Conservation (phyloP, 495 filamentous ascomycete genomes). For the Penicillium atrosanguineum region DNA sequence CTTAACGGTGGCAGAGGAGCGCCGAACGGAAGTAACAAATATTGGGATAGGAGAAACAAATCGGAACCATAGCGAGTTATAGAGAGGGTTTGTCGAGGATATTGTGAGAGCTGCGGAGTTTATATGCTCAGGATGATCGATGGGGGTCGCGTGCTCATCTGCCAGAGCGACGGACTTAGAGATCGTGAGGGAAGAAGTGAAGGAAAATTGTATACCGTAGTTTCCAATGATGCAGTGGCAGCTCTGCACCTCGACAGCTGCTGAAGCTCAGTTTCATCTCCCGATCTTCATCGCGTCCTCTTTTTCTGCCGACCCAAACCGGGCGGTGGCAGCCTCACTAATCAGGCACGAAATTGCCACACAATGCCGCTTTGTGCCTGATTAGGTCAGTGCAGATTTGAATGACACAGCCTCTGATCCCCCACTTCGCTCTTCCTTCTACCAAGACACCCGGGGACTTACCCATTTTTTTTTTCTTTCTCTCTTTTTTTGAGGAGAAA, state of each 20-base stretch:
- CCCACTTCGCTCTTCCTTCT: slow-evolving; percentile 20
- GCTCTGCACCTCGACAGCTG: neutral
- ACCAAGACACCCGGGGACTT: slow-evolving; percentile 15
- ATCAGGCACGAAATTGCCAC: slow-evolving; percentile 6
- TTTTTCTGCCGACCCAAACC: slow-evolving; percentile 12
- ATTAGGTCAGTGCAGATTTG: slow-evolving; percentile 32
- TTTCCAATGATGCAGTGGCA: neutral
- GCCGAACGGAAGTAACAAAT: neutral
- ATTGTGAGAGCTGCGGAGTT: neutral
- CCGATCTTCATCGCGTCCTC: neutral
- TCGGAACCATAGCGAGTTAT: slow-evolving; percentile 17
- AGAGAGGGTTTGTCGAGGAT: neutral
- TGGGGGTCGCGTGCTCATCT: slow-evolving; percentile 2
- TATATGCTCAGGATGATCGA: neutral
- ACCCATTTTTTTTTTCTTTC: slow-evolving; percentile 5
- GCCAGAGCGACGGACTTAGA: neutral
- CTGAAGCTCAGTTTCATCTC: neutral
- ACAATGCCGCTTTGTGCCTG: slow-evolving; percentile 30
- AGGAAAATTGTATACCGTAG: neutral
- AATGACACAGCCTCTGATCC: slow-evolving; percentile 14
- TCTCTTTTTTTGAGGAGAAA: slow-evolving; percentile 8
- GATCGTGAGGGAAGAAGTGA: neutral
- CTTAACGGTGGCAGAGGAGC: neutral
- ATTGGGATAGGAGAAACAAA: slow-evolving; percentile 4
- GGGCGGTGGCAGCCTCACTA: slow-evolving; percentile 21